Percentiles rank a stretch among this genome's conserved stretches.
Evolutionary conservation across 176 grass and related monocot species (phyloP).

Genomic region (Hordeum vulgare): DNA sequence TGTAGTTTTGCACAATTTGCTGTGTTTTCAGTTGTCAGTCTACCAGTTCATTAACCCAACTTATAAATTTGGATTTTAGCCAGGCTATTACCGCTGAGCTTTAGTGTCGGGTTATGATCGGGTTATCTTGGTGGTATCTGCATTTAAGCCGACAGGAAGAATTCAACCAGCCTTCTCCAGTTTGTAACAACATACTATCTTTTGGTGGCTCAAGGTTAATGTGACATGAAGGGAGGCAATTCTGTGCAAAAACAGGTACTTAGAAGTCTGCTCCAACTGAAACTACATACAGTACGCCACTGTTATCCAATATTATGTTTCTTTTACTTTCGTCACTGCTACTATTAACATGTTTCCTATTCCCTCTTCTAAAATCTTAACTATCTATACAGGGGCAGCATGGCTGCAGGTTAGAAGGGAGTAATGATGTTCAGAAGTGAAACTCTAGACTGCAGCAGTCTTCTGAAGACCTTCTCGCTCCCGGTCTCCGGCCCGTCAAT

Average conservation of each 20-base stretch:
- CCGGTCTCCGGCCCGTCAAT: neutral
- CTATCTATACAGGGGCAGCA: neutral
- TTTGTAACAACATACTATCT: neutral
- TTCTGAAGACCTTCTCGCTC: neutral
- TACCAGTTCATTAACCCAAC: neutral
- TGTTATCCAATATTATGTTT: neutral
- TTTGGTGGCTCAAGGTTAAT: neutral
- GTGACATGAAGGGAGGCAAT: neutral
- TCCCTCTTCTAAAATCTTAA: neutral
- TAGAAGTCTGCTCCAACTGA: neutral
- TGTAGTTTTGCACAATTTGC: slow-evolving; percentile 32
- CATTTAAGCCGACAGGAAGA: neutral
- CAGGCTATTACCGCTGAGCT: slow-evolving; percentile 35
- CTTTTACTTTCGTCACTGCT: neutral
- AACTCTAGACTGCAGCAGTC: slow-evolving; percentile 6
- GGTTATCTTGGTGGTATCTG: slow-evolving; percentile 26
- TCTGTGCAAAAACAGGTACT: neutral
- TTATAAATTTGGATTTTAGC: neutral
- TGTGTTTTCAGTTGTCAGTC: neutral
- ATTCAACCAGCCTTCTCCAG: neutral
- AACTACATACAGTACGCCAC: neutral
- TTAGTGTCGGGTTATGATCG: slow-evolving; percentile 37
- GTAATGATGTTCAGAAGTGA: slow-evolving; percentile 7
- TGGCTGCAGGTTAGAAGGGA: neutral
- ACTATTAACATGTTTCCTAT: neutral